Conservation (phyloP, 176 grass and related monocot species). For the Saccharum officinarum region DNA sequence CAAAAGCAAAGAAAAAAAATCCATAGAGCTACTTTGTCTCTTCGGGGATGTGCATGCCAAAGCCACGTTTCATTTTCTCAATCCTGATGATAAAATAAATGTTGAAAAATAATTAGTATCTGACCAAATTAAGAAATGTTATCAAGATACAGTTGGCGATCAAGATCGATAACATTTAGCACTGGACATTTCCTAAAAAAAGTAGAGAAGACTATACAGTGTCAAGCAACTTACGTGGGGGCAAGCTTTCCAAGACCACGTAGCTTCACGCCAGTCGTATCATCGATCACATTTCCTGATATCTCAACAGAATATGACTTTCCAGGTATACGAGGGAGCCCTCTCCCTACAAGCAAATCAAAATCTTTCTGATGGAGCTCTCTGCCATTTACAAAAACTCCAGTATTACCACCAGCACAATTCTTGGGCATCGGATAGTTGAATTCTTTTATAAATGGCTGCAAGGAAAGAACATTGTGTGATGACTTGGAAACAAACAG, state of each 20-base stretch:
- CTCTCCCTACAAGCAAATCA: conserved; percentile 74
- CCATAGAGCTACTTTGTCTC: conserved; percentile 47
- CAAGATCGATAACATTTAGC: neutral
- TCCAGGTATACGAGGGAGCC: conserved; percentile 54
- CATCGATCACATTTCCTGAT: conserved; percentile 71
- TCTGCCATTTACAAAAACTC: conserved; percentile 76
- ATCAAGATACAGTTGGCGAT: neutral
- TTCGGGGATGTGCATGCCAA: conserved; percentile 77
- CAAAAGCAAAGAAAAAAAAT: neutral
- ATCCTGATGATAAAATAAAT: conserved; percentile 49
- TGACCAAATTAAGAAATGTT: neutral
- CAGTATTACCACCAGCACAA: conserved; percentile 67
- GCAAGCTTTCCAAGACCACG: conserved; percentile 85
- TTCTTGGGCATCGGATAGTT: conserved; percentile 62
- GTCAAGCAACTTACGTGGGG: conserved; percentile 77
- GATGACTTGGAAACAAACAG: conserved; percentile 2
- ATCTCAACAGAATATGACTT: conserved; percentile 78
- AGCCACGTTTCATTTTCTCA: conserved; percentile 87
- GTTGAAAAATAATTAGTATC: conserved; percentile 1
- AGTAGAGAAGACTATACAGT: neutral
- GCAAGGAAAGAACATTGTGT: conserved; percentile 16
- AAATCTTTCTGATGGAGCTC: conserved; percentile 94
- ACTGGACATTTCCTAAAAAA: neutral
- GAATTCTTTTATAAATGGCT: conserved; percentile 94
- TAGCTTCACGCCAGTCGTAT: conserved; percentile 51